phyloP scores from a whole-genome alignment of 768 basidiomycete genomes.

The Mycena belliarum region DNA sequence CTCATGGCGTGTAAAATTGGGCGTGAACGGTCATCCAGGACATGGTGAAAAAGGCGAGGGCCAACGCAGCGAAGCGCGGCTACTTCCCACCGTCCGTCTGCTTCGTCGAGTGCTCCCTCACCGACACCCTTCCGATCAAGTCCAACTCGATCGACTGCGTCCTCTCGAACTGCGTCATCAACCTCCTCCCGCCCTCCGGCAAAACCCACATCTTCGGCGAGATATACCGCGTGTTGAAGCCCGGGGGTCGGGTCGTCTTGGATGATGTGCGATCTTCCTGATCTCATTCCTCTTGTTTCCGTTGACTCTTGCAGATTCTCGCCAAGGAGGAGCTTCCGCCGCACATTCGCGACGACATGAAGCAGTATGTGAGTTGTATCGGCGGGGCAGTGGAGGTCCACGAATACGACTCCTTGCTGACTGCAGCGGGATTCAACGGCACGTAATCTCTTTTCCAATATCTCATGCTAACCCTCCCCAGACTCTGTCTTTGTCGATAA shows the following conservation, averaged over 20 bases:
- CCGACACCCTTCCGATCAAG: slow-evolving; percentile 47
- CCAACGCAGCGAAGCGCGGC: slow-evolving; percentile 40
- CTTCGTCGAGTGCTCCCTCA: slow-evolving; percentile 46
- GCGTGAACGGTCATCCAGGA: slow-evolving; percentile 34
- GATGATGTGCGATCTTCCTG: slow-evolving; percentile 52
- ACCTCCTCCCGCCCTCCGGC: slow-evolving; percentile 43
- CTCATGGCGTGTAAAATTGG: neutral
- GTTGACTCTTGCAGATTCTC: slow-evolving; percentile 37
- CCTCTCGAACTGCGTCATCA: slow-evolving; percentile 59
- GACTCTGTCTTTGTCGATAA: slow-evolving; percentile 43
- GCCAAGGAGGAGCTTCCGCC: slow-evolving; percentile 47
- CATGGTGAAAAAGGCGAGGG: slow-evolving; percentile 50
- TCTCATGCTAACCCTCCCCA: slow-evolving; percentile 21
- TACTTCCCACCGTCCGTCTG: slow-evolving; percentile 50
- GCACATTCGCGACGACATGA: slow-evolving; percentile 40
- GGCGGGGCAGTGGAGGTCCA: slow-evolving; percentile 43
- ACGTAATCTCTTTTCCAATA: neutral
- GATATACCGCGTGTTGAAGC: slow-evolving; percentile 50
- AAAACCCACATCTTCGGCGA: slow-evolving; percentile 49
- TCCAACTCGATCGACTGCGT: slow-evolving; percentile 54
- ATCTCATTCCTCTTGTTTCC: neutral
- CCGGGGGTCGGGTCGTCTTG: slow-evolving; percentile 54
- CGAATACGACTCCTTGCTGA: slow-evolving; percentile 40
- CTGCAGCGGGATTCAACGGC: slow-evolving; percentile 45
- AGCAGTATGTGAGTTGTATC: slow-evolving; percentile 46